Base-by-base conservation (phyloP, 805 yeast species). In the Wickerhamiella brachini region DNA sequence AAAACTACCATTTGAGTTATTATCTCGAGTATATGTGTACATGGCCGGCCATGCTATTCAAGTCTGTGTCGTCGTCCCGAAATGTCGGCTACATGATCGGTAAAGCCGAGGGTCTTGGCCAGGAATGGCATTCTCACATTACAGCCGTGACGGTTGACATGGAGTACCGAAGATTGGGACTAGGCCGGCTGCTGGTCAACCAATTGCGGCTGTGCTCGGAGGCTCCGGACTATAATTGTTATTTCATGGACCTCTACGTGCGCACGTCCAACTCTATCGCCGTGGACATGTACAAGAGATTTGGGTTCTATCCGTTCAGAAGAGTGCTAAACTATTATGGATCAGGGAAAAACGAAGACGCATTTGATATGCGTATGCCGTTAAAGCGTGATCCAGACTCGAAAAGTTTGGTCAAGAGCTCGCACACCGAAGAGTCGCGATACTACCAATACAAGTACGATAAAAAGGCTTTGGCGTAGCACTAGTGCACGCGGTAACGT, bases 121-220 rank as follows among this genome's bases (percentile, higher is more conserved):
- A 74, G 46, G 93, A 88, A 53, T 90, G 97, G 95, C 99, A 93
- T 62, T 79, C 95, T 1, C 99, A 93, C 65, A 88, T 93, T 48
- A 87, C 97, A 0, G 97, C 98, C 0, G 95, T 93, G 3, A 88
- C 97, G 0, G 83, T 93, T 1, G 83, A 83, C 53, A 81, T 85
- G 12, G 81, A 79, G 49, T 90, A 83, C 65, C 70, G 99, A 50
- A 70, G 97, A 54, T 73, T 90, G 15, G 95, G 95, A 1, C 69
- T 93, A 41, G 98, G 97, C 1, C 78, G 88, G 7, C 76, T 77
- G 53, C 70, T 93, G 43, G 88, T 96, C 61, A 70, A 76, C 47
- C 78, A 85, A 53, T 68, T 93, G 44, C 88, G 83, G 59, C 74
- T 78, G 44, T 75, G 81, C 45, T 85, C 95, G 0, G 85, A 83